Percentiles rank a stretch among this genome's conserved stretches.
Conservation (phyloP, 2,329 filamentous ascomycete species). For the Sporothrix schenckii region DNA sequence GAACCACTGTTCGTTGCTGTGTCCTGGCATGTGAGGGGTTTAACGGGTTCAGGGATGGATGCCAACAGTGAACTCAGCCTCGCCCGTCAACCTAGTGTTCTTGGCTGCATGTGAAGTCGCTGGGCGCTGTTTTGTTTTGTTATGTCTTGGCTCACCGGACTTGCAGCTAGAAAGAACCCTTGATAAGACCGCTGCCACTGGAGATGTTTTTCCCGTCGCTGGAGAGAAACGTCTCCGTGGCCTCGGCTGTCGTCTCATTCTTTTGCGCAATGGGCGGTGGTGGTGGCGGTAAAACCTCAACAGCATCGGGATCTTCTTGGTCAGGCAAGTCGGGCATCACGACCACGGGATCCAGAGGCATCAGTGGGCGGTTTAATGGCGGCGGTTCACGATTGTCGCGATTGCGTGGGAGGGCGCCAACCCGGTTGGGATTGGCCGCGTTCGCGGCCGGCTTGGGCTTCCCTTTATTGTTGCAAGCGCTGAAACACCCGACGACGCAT, state of each 20-base stretch:
- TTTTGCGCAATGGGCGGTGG: not conserved
- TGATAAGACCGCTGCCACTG: not conserved
- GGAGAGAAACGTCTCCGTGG: not conserved
- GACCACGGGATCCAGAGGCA: constrained; percentile 20
- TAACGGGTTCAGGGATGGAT: not conserved
- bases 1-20: too few species aligned
- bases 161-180: not conserved
- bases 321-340: constrained; percentile 13
- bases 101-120: not conserved
- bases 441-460: not conserved
- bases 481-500: not conserved
- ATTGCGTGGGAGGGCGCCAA: too few species aligned
- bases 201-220: not conserved
- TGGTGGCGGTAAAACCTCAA: not conserved
- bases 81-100: not conserved
- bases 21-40: not conserved
- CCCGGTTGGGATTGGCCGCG: too few species aligned
- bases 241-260: not conserved
- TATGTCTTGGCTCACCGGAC: not conserved
- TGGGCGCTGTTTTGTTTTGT: not conserved
- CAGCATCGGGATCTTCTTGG: constrained; percentile 22
- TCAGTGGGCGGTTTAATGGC: not conserved
- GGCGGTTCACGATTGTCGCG: not conserved
- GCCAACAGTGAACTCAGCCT: constrained; percentile 7
- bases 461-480: not conserved